Base-by-base conservation (phyloP, 2,329 filamentous ascomycete genomes). In the Epichloe uncinata region DNA sequence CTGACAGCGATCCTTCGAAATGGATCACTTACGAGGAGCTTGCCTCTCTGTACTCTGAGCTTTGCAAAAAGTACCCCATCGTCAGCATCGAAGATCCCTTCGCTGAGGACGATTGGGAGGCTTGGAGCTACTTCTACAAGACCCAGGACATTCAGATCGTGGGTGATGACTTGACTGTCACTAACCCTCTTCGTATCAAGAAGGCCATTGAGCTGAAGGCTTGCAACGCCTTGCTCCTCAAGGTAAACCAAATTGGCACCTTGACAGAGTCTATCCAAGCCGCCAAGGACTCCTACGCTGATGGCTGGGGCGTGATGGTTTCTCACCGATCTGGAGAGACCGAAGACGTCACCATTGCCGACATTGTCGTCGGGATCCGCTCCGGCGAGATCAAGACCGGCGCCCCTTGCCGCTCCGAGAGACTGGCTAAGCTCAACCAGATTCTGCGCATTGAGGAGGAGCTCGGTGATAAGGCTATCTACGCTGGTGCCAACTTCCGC, bases 101-200 rank as follows among this genome's bases (percentile, higher is more conserved):
- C 74, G 91, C 88, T 58, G 93, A 98, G 82, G 93, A 97, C 66
- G 93, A 98, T 79, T 98, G 93, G 93, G 91, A 97, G 82, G 93
- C 93, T 55, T 98, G 93, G 93, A 95, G 87, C 82, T 95, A 97
- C 84, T 98, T 97, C 85, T 95, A 85, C 85, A 96, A 96, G 86
- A 93, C 87, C 63, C 89, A 88, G 67, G 84, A 96, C 73, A 90
- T 94, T 79, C 93, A 98, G 81, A 89, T 98, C 68, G 93, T 98
- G 60, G 93, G 84, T 77, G 93, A 98, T 68, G 93, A 98, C 69
- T 74, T 98, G 80, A 97, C 93, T 60, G 93, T 98, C 73, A 98
- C 93, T 73, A 98, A 98, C 84, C 93, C 93, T 56, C 75, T 87
- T 64, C 91, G 93, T 73, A 98, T 98, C 82, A 96, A 97, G 87